A percentile compares a stretch with the other conserved stretches of the same genome.
These are phyloP conservation scores for Centaurea solstitialis DNA, from an alignment of 129 eudicot genomes.

Conservation along the genomic window DNA sequence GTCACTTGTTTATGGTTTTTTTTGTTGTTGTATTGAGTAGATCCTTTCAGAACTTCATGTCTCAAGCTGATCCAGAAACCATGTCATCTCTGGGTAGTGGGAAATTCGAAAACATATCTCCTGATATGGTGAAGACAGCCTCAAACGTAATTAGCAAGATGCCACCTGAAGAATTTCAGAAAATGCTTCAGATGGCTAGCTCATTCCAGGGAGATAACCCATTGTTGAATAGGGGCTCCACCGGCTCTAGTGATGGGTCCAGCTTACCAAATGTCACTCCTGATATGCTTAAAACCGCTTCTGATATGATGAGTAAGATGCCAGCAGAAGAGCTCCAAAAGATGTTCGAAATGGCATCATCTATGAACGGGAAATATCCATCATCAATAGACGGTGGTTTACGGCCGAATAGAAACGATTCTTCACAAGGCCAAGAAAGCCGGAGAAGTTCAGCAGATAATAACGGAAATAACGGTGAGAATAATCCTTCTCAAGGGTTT, in stretches of 20 bases:
- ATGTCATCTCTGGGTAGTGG: slow-evolving; percentile 67
- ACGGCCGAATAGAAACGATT: slow-evolving; percentile 33
- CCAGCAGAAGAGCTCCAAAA: slow-evolving; percentile 70
- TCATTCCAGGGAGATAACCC: slow-evolving; percentile 76
- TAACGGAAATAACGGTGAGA: slow-evolving; percentile 46
- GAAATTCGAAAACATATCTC: slow-evolving; percentile 58
- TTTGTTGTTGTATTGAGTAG: slow-evolving; percentile 35
- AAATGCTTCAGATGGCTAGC: slow-evolving; percentile 77
- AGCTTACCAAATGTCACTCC: slow-evolving; percentile 66
- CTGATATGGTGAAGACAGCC: slow-evolving; percentile 89
- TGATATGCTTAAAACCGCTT: slow-evolving; percentile 82
- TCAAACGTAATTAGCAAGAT: slow-evolving; percentile 71
- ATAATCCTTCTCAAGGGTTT: slow-evolving; percentile 45
- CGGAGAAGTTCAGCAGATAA: slow-evolving; percentile 24
- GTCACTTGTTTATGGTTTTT: slow-evolving; percentile 3
- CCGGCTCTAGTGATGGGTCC: slow-evolving; percentile 39
- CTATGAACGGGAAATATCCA: slow-evolving; percentile 58
- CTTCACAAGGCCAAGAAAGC: slow-evolving; percentile 33
- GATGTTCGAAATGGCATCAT: slow-evolving; percentile 92
- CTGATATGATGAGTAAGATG: slow-evolving; percentile 94
- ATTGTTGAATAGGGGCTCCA: slow-evolving; percentile 23
- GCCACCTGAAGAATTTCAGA: slow-evolving; percentile 95
- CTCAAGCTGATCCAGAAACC: slow-evolving; percentile 81
- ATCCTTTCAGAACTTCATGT: slow-evolving; percentile 78
- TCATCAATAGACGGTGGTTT: slow-evolving; percentile 32